A percentile compares a stretch with the other conserved stretches of the same genome.
phyloP scores from a whole-genome alignment of 108 stramenopile genomes.

The Craspedostauros australis region DNA sequence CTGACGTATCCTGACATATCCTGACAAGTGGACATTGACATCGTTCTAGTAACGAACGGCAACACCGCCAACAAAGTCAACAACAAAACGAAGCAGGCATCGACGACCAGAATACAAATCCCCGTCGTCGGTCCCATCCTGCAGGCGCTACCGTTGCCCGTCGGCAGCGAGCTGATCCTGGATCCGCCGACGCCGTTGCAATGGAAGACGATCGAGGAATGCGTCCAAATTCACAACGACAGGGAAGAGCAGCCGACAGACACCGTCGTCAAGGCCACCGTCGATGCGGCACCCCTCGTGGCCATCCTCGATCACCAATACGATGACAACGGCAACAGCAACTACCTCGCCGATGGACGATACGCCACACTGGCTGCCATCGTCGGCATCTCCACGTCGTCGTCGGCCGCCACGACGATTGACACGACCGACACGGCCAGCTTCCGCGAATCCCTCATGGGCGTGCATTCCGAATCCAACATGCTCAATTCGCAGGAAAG shows the following conservation, averaged over 20 bases:
- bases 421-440: slow-evolving; percentile 15
- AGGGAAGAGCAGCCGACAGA: not conserved
- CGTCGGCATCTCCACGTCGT: slow-evolving; percentile 27
- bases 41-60: too few relatives aligned
- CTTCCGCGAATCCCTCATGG: slow-evolving; percentile 27
- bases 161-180: slow-evolving; percentile 22
- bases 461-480: too few relatives aligned
- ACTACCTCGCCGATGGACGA: too few relatives aligned
- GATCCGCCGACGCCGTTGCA: slow-evolving; percentile 39
- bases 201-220: slow-evolving; percentile 38
- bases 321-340: too few relatives aligned
- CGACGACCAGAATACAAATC: slow-evolving; percentile 8
- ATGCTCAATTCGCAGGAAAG: too few relatives aligned
- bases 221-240: too few relatives aligned
- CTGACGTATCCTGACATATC: too few relatives aligned
- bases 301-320: too few relatives aligned
- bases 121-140: slow-evolving; percentile 36
- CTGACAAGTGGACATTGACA: too few relatives aligned
- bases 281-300: slow-evolving; percentile 45
- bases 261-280: slow-evolving; percentile 9
- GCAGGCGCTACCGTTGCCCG: slow-evolving; percentile 20
- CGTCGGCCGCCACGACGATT: not conserved
- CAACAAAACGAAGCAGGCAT: too few relatives aligned
- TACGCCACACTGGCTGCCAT: slow-evolving; percentile 62
- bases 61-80: too few relatives aligned